phyloP scores from a whole-genome alignment of 495 filamentous ascomycete genomes.

The Parathielavia hyrcaniae region DNA sequence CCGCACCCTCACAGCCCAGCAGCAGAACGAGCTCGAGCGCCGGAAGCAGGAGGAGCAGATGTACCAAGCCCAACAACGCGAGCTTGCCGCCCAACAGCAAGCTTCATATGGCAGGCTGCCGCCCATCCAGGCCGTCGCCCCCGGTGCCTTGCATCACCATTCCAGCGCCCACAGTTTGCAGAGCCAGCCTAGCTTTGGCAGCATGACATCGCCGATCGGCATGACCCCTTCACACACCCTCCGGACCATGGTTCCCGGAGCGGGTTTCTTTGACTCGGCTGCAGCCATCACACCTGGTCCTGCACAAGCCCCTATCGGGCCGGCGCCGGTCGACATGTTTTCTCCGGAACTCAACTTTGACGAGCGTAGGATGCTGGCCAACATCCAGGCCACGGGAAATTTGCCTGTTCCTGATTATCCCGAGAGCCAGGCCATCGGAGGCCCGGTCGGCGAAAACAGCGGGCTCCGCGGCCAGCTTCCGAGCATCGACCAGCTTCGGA shows the following conservation, averaged over 20 bases:
- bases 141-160: slow-evolving; percentile 76
- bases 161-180: slow-evolving; percentile 91
- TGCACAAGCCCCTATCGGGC: slow-evolving; percentile 19
- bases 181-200: slow-evolving; percentile 90
- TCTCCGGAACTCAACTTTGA: slow-evolving; percentile 39
- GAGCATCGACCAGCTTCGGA: slow-evolving; percentile 39
- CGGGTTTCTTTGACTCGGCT: slow-evolving; percentile 65
- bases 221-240: slow-evolving; percentile 68
- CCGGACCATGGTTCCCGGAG: slow-evolving; percentile 45
- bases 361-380: slow-evolving; percentile 40
- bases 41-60: slow-evolving; percentile 98
- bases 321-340: slow-evolving; percentile 41
- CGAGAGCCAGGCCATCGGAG: slow-evolving; percentile 30
- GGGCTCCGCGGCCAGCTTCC: slow-evolving; percentile 39
- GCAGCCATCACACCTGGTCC: slow-evolving; percentile 23
- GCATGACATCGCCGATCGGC: slow-evolving; percentile 77
- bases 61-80: slow-evolving; percentile 88
- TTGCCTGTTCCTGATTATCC: slow-evolving; percentile 33
- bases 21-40: slow-evolving; percentile 93
- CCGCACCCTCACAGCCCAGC: slow-evolving; percentile 92
- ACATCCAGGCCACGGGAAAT: slow-evolving; percentile 32
- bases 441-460: slow-evolving; percentile 25
- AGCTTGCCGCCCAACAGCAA: slow-evolving; percentile 64
- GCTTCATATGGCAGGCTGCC: slow-evolving; percentile 52
- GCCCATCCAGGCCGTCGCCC: slow-evolving; percentile 66